Evolutionary conservation across 371 early-diverging fungal species (phyloP).

Genomic region (Apophysomyces trapeziformis): DNA sequence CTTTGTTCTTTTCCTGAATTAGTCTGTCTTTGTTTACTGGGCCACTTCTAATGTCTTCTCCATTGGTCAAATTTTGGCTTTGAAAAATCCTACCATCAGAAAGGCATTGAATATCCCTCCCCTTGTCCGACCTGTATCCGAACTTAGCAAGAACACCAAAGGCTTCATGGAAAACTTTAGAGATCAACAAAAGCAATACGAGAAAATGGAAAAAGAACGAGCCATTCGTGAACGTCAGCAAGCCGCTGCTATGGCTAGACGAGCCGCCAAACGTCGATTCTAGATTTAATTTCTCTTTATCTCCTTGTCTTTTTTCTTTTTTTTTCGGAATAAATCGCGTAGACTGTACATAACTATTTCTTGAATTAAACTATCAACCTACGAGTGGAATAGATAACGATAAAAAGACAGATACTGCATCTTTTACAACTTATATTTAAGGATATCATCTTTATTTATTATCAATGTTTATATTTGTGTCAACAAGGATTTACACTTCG

Average conservation of each 20-base stretch:
- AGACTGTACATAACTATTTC: background rate
- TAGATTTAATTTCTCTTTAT: conserved; percentile 19
- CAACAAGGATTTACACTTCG: conserved; percentile 9
- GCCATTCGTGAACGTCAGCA: conserved; percentile 55
- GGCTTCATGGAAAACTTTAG: conserved; percentile 54
- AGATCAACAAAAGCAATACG: conserved; percentile 43
- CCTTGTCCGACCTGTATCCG: conserved; percentile 50
- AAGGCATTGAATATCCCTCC: conserved; percentile 59
- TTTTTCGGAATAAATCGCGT: conserved; percentile 2
- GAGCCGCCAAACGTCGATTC: conserved; percentile 55
- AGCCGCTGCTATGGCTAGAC: conserved; percentile 51
- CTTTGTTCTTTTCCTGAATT: conserved; percentile 12
- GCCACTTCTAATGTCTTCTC: conserved; percentile 77
- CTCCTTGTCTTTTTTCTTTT: too few species aligned
- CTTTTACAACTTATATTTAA: background rate
- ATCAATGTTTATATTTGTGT: background rate
- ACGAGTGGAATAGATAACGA: too few species aligned
- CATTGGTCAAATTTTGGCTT: conserved; percentile 67
- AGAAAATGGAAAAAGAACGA: conserved; percentile 49
- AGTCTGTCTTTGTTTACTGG: conserved; percentile 90
- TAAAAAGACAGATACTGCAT: too few species aligned
- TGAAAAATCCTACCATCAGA: conserved; percentile 67
- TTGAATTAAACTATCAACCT: too few species aligned
- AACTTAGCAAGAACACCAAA: conserved; percentile 50
- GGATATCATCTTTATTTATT: background rate